A percentile compares a stretch with the other conserved stretches of the same genome.
These are phyloP conservation scores for Hypomyces rosellus DNA, from an alignment of 2,329 filamentous ascomycete species.

Conservation along the genomic window DNA sequence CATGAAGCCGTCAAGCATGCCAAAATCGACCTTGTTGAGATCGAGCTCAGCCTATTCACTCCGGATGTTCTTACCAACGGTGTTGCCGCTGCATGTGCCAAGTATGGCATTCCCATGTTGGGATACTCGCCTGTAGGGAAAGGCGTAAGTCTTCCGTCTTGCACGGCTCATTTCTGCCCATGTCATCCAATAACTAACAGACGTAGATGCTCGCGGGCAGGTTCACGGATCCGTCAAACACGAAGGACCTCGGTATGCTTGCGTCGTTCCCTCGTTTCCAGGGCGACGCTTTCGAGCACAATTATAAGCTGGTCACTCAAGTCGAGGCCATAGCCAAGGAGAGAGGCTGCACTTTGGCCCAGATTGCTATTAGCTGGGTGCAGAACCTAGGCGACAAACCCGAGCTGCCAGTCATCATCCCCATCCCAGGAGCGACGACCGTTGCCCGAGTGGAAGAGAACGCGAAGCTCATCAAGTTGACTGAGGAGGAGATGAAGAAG, in stretches of 20 bases:
- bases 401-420: constrained; percentile 53
- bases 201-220: constrained; percentile 25
- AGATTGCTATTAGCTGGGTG: constrained; percentile 64
- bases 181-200: constrained; percentile 9
- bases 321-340: constrained; percentile 51
- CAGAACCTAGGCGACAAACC: constrained; percentile 41
- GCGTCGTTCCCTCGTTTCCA: constrained; percentile 52
- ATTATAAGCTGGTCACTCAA: constrained; percentile 54
- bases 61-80: constrained; percentile 46
- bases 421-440: constrained; percentile 59
- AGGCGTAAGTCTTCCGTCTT: constrained; percentile 22
- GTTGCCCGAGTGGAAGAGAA: constrained; percentile 57
- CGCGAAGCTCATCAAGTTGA: constrained; percentile 40
- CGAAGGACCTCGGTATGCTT: constrained; percentile 18
- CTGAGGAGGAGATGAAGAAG: constrained; percentile 42
- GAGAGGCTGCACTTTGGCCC: constrained; percentile 55
- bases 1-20: constrained; percentile 38
- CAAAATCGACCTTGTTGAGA: constrained; percentile 44
- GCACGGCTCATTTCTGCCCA: no score
- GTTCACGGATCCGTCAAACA: constrained; percentile 19
- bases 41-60: constrained; percentile 47
- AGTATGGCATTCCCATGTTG: constrained; percentile 62
- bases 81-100: constrained; percentile 47
- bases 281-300: constrained; percentile 55
- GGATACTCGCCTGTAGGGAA: constrained; percentile 47